phyloP scores from a whole-genome alignment of 2,329 filamentous ascomycete species.

The Trichoderma citrinoviride region DNA sequence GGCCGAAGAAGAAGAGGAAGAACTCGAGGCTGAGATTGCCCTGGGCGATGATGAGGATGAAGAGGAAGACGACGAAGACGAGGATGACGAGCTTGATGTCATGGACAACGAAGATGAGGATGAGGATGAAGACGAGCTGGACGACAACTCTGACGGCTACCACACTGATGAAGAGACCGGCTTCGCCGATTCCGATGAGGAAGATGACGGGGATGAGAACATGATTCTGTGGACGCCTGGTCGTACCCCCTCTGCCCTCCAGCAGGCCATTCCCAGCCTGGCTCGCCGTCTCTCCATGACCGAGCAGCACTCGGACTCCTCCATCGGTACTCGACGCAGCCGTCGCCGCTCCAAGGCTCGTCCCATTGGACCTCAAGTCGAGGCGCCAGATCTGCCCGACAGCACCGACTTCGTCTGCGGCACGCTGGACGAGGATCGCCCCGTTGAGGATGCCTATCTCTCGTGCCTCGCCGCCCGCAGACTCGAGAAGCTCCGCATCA shows the following conservation, averaged over 20 bases:
- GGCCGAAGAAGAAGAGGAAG: slow-evolving; percentile 65
- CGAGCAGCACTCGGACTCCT: slow-evolving; percentile 59
- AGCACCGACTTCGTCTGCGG: slow-evolving; percentile 99
- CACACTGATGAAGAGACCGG: slow-evolving; percentile 70
- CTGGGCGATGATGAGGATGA: slow-evolving; percentile 45
- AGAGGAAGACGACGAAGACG: slow-evolving; percentile 45
- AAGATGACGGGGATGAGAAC: slow-evolving; percentile 63
- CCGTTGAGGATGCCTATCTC: slow-evolving; percentile 90
- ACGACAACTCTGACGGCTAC: slow-evolving; percentile 62
- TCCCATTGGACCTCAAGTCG: slow-evolving; percentile 35
- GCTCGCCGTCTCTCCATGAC: slow-evolving; percentile 40
- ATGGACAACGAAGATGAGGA: slow-evolving; percentile 48
- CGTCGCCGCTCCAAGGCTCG: slow-evolving; percentile 34
- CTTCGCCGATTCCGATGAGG: slow-evolving; percentile 66
- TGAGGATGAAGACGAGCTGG: slow-evolving; percentile 45
- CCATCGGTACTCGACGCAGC: slow-evolving; percentile 47
- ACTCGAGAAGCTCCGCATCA: slow-evolving; percentile 73
- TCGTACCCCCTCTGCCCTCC: slow-evolving; percentile 38
- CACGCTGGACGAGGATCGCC: slow-evolving; percentile 91
- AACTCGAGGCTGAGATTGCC: slow-evolving; percentile 32
- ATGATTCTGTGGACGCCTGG: slow-evolving; percentile 56
- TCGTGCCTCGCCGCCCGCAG: slow-evolving; percentile 79
- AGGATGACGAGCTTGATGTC: slow-evolving; percentile 47
- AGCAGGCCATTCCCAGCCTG: slow-evolving; percentile 36
- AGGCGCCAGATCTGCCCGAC: slow-evolving; percentile 83